phyloP scores from a whole-genome alignment of 306 rosid genomes.

The Acacia melanoxylon region DNA sequence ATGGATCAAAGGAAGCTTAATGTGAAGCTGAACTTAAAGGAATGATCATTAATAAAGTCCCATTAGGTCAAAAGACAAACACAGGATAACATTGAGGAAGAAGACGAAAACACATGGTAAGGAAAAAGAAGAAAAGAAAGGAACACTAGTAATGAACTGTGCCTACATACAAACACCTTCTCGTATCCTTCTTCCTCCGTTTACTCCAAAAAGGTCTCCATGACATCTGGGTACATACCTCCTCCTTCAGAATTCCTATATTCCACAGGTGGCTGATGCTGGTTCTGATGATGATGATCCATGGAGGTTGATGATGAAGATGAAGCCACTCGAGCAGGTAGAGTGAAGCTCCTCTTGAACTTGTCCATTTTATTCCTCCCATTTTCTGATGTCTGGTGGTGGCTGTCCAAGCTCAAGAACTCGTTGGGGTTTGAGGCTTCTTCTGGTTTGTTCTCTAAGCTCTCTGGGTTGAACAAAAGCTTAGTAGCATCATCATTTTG shows the following conservation, averaged over 20 bases:
- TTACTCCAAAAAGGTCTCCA: conserved; percentile 91
- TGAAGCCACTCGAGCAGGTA: conserved; percentile 82
- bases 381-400: conserved; percentile 36
- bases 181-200: conserved; percentile 38
- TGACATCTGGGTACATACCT: conserved; percentile 81
- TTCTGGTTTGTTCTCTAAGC: conserved; percentile 53
- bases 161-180: conserved; percentile 60
- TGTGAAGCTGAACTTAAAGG: conserved; percentile 45
- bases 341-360: conserved; percentile 79
- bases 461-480: conserved; percentile 76
- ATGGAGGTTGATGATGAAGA: conserved; percentile 85
- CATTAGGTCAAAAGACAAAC: conserved; percentile 42
- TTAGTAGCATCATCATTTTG: conserved; percentile 76
- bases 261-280: conserved; percentile 53
- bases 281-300: conserved; percentile 53
- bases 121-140: conserved; percentile 17
- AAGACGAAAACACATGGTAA: conserved; percentile 38
- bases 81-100: conserved; percentile 43
- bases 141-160: conserved; percentile 43
- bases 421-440: conserved; percentile 59
- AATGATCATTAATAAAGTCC: conserved; percentile 51
- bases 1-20: conserved; percentile 13
- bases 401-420: conserved; percentile 92
- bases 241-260: conserved; percentile 73
- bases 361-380: conserved; percentile 68